A percentile compares a stretch with the other conserved stretches of the same genome.
phyloP scores from a whole-genome alignment of 2,329 filamentous ascomycete genomes.

The Colletotrichum higginsianum region DNA sequence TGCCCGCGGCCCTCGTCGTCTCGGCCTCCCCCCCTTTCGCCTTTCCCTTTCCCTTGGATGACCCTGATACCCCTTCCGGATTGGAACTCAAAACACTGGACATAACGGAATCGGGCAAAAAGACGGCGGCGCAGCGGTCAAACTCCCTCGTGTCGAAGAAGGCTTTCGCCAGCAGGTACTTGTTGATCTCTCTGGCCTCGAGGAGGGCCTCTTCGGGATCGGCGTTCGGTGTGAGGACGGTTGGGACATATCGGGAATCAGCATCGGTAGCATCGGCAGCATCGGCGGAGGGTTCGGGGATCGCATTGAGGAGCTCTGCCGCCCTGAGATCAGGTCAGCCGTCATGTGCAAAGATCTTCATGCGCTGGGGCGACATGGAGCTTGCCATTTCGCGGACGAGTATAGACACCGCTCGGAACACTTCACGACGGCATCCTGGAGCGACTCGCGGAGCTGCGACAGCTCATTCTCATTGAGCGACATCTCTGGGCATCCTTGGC shows the following conservation, averaged over 20 bases:
- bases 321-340: constrained; percentile 72
- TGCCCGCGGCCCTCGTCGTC: constrained; percentile 43
- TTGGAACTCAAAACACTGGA: constrained; percentile 73
- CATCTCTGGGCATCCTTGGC: constrained; percentile 56
- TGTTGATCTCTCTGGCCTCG: constrained; percentile 84
- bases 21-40: constrained; percentile 47
- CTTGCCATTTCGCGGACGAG: constrained; percentile 94
- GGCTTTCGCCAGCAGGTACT: constrained; percentile 91
- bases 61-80: constrained; percentile 54
- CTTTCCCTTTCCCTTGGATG: constrained; percentile 75
- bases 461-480: constrained; percentile 69
- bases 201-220: constrained; percentile 82
- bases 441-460: constrained; percentile 77
- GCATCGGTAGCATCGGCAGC: constrained; percentile 66
- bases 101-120: constrained; percentile 85
- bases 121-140: constrained; percentile 91
- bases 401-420: constrained; percentile 97
- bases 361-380: background rate
- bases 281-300: constrained; percentile 73
- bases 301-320: constrained; percentile 90
- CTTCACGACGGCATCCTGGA: constrained; percentile 89
- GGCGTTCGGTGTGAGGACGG: constrained; percentile 68
- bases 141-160: constrained; percentile 97
- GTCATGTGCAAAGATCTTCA: constrained; percentile 6
- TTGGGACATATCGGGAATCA: constrained; percentile 58